Evolutionary conservation across 129 eudicot species (phyloP), one percentile per base, ranked within the genome.

Genomic region (Apium graveolens): DNA sequence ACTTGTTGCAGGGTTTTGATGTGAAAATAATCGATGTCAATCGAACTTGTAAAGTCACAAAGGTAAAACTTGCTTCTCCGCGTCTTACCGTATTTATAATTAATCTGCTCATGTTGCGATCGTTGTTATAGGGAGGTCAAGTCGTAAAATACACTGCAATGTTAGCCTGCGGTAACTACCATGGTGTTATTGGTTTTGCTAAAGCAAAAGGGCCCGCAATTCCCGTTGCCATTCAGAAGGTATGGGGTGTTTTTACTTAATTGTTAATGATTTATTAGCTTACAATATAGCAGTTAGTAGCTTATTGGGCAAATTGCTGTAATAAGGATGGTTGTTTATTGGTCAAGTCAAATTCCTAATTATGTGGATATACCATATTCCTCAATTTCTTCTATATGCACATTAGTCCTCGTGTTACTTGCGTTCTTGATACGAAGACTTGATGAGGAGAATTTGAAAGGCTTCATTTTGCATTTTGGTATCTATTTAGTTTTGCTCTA

Each of bases 101-200:
- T 63, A 78, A 77, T 31, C 21, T 70, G 78, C 55, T 78, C 62
- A 65, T 72, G 45, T 53, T 78, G 43, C 53, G 76, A 60, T 29
- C 5, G 41, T 37, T 84, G 48, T 16, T 75, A 60, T 77, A 94
- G 98, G 98, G 98, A 71, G 97, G 97, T 44, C 96, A 85, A 89
- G 83, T 91, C 46, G 55, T 85, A 76, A 94, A 89, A 80, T 94
- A 91, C 77, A 90, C 96, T 43, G 98, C 89, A 18, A 78, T 91
- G 93, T 75, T 94, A 74, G 98, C 91, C 71, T 94, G 98, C 79
- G 97, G 98, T 32, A 94, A 94, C 79, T 91, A 94, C 80, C 86
- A 91, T 70, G 98, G 98, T 55, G 92, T 91, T 48, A 84, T 94
- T 66, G 98, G 98, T 86, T 94, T 85, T 83, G 98, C 98, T 43